Evolutionary conservation across 768 basidiomycete genomes (phyloP), one percentile per base, ranked within the genome.

Genomic region (Amanita inopinata): DNA sequence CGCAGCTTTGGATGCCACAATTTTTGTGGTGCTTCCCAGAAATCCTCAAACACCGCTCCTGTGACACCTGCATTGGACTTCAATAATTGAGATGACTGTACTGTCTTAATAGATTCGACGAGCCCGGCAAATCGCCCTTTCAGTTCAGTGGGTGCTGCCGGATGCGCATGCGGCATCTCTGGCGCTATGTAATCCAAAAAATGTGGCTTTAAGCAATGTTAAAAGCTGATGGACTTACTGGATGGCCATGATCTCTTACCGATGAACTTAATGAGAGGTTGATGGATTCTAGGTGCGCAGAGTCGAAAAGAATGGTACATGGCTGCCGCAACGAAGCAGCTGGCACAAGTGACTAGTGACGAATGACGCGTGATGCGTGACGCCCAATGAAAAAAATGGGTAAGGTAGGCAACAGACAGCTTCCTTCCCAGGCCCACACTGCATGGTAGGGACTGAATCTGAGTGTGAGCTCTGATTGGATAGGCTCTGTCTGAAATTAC

Each of bases 1-100:
- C 67, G 68, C 14, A 63, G 58, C 46, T 59, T 65, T 10, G 73
- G 71, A 39, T 59, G 66, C 78, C 77, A 81, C 48, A 76, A 66
- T 36, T 69, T 65, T 6, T 66, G 53, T 0, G 84, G 83, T 3
- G 77, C 79, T 38, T 84, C 72, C 84, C 84, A 86, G 55, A 74
- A 82, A 31, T 76, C 52, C 33, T 54, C 51, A 63, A 70, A 59
- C 27, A 52, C 38, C 7, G 33, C 33, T 14, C 33, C 44, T 14
- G 31, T 43, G 12, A 33, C 28, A n/a, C 33, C 49, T 22, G 43
- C 35, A 23, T 22, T 47, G n/a, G 40, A 40, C 17, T 35, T 36
- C 7, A 59, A 49, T 5, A 48, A 20, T 43, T 46, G 37, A 15
- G 58, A 33, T 38, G 54, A 31, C 3, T 48, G 28, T 3, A 63